Base-by-base conservation (phyloP, 2,329 filamentous ascomycete species). In the Clonostachys rhizophaga region DNA sequence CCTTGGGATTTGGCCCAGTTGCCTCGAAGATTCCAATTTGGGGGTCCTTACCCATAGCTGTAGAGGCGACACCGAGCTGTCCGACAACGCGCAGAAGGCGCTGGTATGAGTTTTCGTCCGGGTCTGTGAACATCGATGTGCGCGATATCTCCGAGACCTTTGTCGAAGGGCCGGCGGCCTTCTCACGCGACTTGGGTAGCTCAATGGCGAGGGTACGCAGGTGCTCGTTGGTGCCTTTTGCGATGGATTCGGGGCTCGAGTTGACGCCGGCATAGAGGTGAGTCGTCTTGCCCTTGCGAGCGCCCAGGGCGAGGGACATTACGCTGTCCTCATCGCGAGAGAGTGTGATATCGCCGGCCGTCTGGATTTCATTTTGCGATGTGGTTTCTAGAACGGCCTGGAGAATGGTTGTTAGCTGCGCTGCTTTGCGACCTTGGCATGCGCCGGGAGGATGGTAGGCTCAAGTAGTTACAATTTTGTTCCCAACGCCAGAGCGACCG, bases 281-380 rank as follows among this genome's bases (percentile, higher is more conserved):
- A 20, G 78, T 80, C 43, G 60, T 73, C 57, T 76, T 83, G 44
- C 71, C 72, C 66, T 71, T 79, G 66, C 59, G 77, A 60, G 70
- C 78, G 54, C 89, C 83, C 45, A 86, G 81, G 40, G 84, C 89
- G 44, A 96, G 75, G 47, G 87, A 91, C 54, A 87, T 90, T 49
- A 95, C 89, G 48, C 87, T 95, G 67, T 97, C 92, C 70, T 96
- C 91, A 60, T 91, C 83, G 56, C 83, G 79, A 51, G 87, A 87
- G 43, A 96, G 81, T 49, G 90, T 83, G 59, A 92, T 75, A 55
- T 95, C 88, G 53, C 84, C 81, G 18, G 78, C 72, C 54, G 86
- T 72, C 52, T 83, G 76, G 44, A 89, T 70, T 43, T 84, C 79
- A 47, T 81, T 74, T 36, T 79, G 83, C 57, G 72, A 72, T 16